Base-by-base conservation (phyloP, 2,329 filamentous ascomycete genomes). In the Leptoxyphium fumago region DNA sequence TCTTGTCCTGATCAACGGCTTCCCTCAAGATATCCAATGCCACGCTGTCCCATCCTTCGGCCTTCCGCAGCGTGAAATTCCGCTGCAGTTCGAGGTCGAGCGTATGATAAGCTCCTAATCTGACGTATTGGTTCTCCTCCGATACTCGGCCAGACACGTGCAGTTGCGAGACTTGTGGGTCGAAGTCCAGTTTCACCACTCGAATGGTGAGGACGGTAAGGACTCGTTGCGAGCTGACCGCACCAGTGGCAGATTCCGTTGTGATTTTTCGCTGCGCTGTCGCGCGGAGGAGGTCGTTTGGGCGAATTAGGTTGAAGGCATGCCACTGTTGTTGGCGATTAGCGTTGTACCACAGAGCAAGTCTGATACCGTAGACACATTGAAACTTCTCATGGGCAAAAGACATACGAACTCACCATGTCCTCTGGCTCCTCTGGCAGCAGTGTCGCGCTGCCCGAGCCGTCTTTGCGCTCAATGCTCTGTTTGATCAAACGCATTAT, bases 51-150 rank as follows among this genome's bases (percentile, higher is more conserved):
- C 91, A 98, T 38, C 87, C 75, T 32, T 77, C 68, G 34, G 75
- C 74, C 65, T 96, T 96, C 66, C 87, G 82, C 7, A 98, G 62
- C 6, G 84, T 89, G 55, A 96, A 96, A 42, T 87, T 80, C 38
- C 88, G 75, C 55, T 91, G 79, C 46, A 94, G 71, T 61, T 95
- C 89, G 39, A 98, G 73, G 52, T 95, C 89, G 1, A 84, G 69
- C 0, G 81, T 84, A 58, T 85, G 81, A 54, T 75, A 76, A 49
- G 75, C 71, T 13, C 80, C 80, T 14, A 82, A 64, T 55, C 77
- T 78, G 29, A 82, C 80, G 55, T 75, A 70, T 47, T 77, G 73
- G 52, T 81, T 84, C 59, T 84, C 78, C 17, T 73, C 73, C 5
- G 74, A 67, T 10, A 84, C 78, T 41, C 72, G 70, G 1, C 81